Base-by-base conservation (phyloP, 2,329 filamentous ascomycete species). In the Beauveria sp. region DNA sequence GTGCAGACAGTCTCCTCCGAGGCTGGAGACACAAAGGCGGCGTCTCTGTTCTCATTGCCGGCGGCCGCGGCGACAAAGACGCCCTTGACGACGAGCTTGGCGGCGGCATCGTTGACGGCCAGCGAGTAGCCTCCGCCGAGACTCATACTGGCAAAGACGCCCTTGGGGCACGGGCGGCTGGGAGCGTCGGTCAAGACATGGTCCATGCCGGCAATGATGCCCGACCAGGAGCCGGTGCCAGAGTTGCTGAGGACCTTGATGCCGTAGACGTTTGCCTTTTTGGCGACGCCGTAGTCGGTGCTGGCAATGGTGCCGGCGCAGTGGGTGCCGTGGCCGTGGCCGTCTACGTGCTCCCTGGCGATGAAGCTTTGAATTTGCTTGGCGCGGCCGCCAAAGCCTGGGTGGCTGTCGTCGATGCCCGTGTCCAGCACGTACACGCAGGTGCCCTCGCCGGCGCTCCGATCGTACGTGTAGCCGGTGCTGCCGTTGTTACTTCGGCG, bases 31-130 rank as follows among this genome's bases (percentile, higher is more conserved):
- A 68, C 73, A 12, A 34, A 5, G 22, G 69, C 64, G 2, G 81
- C 79, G 63, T 82, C 73, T 22, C 66, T 66, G 64, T 72, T 73
- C 31, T 75, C 72, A 69, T 84, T 84, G 43, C 82, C 82, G 20
- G 82, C 82, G 6, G 82, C 81, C n/a, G 83, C 81, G 62, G 78
- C 80, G 48, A 83, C 73, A 66, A 82, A 80, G 63, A 83, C 70
- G 43, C 80, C 81, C 2, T 71, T 69, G 20, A 63, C 62, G 65
- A 80, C 72, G 46, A 81, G 73, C 49, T 68, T 69, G 26, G 71
- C 72, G 31, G 81, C 79, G 18, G 80, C 81, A 42, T 67, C 67
- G 75, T 84, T 84, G 65, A 83, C 68, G 40, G 79, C 69, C 0
- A 71, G 51, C 5, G 78, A 80, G 65, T 67, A 70, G 62, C 65